These are phyloP conservation scores for Oryza nivara DNA, from an alignment of 176 grass and related monocot genomes.

Conservation along the genomic window DNA sequence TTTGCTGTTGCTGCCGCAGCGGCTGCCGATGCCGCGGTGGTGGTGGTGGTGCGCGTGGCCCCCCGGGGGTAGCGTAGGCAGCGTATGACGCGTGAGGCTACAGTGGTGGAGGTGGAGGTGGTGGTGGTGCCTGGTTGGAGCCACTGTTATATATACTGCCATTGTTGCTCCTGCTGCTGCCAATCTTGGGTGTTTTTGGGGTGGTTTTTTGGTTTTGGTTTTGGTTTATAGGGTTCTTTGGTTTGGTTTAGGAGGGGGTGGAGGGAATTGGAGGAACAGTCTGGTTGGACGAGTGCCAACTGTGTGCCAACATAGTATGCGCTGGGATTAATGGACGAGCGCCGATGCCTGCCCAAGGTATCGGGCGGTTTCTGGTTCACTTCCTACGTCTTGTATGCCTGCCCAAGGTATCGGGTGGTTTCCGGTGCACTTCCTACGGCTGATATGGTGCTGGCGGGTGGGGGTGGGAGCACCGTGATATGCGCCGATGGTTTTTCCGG, in stretches of 20 bases:
- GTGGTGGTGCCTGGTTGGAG: not conserved
- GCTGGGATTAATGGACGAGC: no score
- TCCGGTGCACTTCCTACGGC: no score
- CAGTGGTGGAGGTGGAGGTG: not conserved
- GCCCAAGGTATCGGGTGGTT: no score
- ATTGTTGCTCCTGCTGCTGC: not conserved
- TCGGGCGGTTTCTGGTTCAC: no score
- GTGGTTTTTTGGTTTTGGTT: not conserved
- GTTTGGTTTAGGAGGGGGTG: no score
- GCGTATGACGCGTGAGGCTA: not conserved
- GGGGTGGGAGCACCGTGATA: no score
- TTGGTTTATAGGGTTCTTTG: not conserved
- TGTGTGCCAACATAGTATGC: not conserved
- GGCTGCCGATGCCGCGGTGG: slow-evolving; percentile 43
- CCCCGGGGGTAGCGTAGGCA: not conserved
- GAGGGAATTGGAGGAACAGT: not conserved
- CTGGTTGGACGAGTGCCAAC: not conserved
- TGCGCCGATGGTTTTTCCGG: no score
- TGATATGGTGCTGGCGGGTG: no score
- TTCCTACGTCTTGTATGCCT: no score
- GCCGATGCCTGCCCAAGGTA: no score
- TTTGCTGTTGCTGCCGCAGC: slow-evolving; percentile 18
- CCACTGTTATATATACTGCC: slow-evolving; percentile 21
- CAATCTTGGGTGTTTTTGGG: not conserved
- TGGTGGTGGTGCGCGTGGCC: slow-evolving; percentile 30